These are phyloP conservation scores for Aspergillus hiratsukae DNA, from an alignment of 2,329 filamentous ascomycete genomes.

Conservation along the genomic window DNA sequence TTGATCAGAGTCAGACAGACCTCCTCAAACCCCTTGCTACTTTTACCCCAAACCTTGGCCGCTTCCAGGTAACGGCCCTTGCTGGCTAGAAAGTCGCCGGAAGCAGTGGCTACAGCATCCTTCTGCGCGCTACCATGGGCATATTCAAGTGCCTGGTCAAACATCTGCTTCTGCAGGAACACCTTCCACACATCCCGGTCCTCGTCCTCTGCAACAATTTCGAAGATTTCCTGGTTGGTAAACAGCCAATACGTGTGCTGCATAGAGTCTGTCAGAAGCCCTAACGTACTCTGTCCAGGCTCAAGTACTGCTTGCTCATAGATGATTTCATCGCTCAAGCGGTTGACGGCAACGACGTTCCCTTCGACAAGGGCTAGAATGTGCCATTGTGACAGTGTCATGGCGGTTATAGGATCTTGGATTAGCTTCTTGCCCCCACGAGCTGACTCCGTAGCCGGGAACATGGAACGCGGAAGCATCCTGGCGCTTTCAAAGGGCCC, in stretches of 20 bases:
- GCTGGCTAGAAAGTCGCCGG: constrained; percentile 78
- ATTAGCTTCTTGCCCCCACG: constrained; percentile 61
- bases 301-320: constrained; percentile 86
- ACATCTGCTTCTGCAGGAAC: constrained; percentile 80
- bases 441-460: constrained; percentile 63
- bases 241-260: constrained; percentile 99
- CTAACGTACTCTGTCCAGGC: constrained; percentile 72
- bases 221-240: constrained; percentile 84
- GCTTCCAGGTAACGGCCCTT: constrained; percentile 82
- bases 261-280: constrained; percentile 80
- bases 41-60: constrained; percentile 85
- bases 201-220: constrained; percentile 86
- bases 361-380: constrained; percentile 78
- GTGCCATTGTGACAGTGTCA: constrained; percentile 91
- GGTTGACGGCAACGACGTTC: constrained; percentile 77
- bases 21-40: constrained; percentile 95
- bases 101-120: constrained; percentile 86
- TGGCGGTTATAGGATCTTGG: constrained; percentile 70
- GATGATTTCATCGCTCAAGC: constrained; percentile 77
- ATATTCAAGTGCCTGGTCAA: constrained; percentile 81
- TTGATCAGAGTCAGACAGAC: constrained; percentile 90
- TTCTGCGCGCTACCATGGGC: constrained; percentile 76
- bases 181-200: constrained; percentile 93
- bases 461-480: constrained; percentile 67
- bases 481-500: constrained; percentile 76